Conservation (phyloP, 495 filamentous ascomycete species). For the Darksidea phi region DNA sequence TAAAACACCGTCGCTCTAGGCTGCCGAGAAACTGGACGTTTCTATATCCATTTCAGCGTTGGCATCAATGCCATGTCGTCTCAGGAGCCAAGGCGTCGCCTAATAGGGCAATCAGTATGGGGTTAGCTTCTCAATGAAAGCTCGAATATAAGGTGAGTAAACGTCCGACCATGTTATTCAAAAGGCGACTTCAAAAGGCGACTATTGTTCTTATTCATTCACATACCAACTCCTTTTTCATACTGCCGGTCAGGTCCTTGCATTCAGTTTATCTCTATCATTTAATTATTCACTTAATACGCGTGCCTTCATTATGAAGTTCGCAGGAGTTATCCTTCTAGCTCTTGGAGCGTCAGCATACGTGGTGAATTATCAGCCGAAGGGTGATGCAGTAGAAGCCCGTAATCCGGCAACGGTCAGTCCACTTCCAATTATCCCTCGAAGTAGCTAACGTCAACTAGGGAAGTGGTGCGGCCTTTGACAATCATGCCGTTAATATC, state of each 20-base stretch:
- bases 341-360: slow-evolving; percentile 24
- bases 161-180: too few relatives aligned
- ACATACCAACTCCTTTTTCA: not conserved
- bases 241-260: slow-evolving; percentile 13
- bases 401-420: slow-evolving; percentile 10
- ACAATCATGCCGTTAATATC: not conserved
- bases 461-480: not conserved
- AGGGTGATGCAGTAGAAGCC: slow-evolving; percentile 5
- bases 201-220: not conserved
- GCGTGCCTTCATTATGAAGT: slow-evolving; percentile 22
- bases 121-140: too few relatives aligned
- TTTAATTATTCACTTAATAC: not conserved
- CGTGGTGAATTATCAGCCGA: slow-evolving; percentile 20
- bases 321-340: slow-evolving; percentile 12
- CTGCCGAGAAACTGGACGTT: too few relatives aligned
- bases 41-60: too few relatives aligned
- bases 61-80: too few relatives aligned
- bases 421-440: not conserved
- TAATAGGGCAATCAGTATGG: too few relatives aligned
- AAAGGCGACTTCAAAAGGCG: not conserved
- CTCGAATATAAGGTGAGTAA: too few relatives aligned
- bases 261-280: slow-evolving; percentile 5
- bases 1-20: too few relatives aligned
- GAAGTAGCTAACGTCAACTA: not conserved
- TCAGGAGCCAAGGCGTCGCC: too few relatives aligned